Base-by-base conservation (phyloP, 2,329 filamentous ascomycete genomes). In the Talaromyces islandicus region DNA sequence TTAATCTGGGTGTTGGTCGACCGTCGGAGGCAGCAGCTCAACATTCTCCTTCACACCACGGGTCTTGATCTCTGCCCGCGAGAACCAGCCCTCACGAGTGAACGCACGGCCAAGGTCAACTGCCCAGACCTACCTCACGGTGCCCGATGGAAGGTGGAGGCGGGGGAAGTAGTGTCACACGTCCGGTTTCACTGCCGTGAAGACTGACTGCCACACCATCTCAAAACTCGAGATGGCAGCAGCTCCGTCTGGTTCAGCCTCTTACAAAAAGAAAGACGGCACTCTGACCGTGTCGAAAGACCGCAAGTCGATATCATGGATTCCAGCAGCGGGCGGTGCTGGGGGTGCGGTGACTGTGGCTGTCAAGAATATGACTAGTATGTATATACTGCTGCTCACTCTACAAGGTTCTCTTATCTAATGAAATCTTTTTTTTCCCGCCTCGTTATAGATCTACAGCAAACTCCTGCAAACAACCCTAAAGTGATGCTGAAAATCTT, bases 231-330 rank as follows among this genome's bases (percentile, higher is more conserved):
- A 58, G 66, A 75, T 75, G 73, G 70, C 73, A 65, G 67, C 61
- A 38, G 66, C 81, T 63, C 85, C 85, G 57, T 83, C 80, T 67
- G 90, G 88, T 62, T 85, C 83, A 64, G 87, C 89, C 57, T 81
- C 87, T 61, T 97, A 94, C 83, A 97, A 97, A 79, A 99, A 97
- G 81, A 94, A 96, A 76, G 90, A 97, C 80, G 94, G 94, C 72
- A 85, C 85, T 62, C 79, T 99, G 69, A 85, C 86, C 27, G 81
- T 97, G 67, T 86, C 89, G 17, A 79, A 83, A 60, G 91, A 96
- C 74, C 82, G 85, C 69, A 85, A 84, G 69, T 86, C 83, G 41
- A 85, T 97, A 63, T 88, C 85, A 73, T 99, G 93, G 93, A 90
- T 86, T 32, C 89, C 91, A 10, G 81, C 85, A 58, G 82, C 84